Evolutionary conservation across 2,329 filamentous ascomycete genomes (phyloP), one percentile per base, ranked within the genome.

Genomic region (Botrytis porri): DNA sequence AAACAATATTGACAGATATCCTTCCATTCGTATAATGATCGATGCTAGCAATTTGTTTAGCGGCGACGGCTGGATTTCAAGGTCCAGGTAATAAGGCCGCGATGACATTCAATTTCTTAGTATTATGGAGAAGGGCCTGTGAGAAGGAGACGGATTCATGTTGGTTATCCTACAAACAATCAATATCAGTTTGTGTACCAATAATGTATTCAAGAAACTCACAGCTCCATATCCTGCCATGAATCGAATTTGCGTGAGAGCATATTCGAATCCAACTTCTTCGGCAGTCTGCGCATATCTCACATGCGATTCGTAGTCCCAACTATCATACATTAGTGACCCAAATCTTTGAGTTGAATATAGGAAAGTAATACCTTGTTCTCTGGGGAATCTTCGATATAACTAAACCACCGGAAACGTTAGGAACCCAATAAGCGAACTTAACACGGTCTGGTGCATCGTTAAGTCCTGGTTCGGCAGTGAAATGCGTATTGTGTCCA

Each of bases 361-460:
- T 16, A 29, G n/a, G n/a, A n/a, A n/a, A 57, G 18, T 37, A 67
- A 16, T 70, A 79, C 75, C 73, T 73, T 0, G 85, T 87, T 35
- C 79, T 81, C 74, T 87, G 85, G 6, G 83, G 82, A 69, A 87
- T 86, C 75, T 87, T 87, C 74, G 82, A 84, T 59, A 87, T 85
- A 20, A 87, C 85, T 1, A 87, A 81, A 18, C 85, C 85, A 41
- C 85, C 86, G 0, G 85, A 86, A 6, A 87, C 86, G 74, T 87
- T 87, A 25, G 85, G 86, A 0, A 87, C 85, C 85, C 85, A 87
- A 78, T 86, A 87, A 16, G 84, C 84, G 76, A 86, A 85, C 54
- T 84, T 82, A 64, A 86, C 78, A 5, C 84, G 81, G 45, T 83
- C 80, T 1, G 83, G 82, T 67, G 84, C 81, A 69, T 81, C 77